Conservation (phyloP, 2,329 filamentous ascomycete genomes). For the Penicillium sp. region DNA sequence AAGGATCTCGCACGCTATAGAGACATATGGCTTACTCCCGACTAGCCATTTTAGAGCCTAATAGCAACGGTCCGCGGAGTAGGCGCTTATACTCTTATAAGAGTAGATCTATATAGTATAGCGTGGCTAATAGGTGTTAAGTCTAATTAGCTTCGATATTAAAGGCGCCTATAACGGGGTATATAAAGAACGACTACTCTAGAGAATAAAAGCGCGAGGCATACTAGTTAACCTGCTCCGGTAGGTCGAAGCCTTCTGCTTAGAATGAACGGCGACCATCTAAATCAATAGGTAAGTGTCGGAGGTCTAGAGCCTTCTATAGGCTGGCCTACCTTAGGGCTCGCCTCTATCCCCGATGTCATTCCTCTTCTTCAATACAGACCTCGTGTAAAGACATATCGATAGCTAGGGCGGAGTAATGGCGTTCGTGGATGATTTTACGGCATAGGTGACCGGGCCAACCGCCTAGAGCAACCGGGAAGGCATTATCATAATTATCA, state of each 20-base stretch:
- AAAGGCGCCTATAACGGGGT: constrained; percentile 23
- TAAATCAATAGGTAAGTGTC: constrained; percentile 18
- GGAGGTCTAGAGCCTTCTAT: constrained; percentile 12
- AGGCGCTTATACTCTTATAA: constrained; percentile 34
- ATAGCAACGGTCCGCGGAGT: constrained; percentile 36
- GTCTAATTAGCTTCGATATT: constrained; percentile 12
- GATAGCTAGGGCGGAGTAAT: neutral
- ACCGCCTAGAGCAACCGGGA: constrained; percentile 1
- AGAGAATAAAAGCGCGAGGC: constrained; percentile 20
- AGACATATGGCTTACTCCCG: constrained; percentile 24
- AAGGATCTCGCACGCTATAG: constrained; percentile 31
- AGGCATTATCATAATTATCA: constrained; percentile 13
- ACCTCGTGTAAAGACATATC: neutral
- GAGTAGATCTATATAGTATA: constrained; percentile 28
- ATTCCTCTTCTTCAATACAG: constrained; percentile 1
- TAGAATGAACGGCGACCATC: constrained; percentile 24
- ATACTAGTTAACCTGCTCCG: constrained; percentile 24
- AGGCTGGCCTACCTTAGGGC: constrained; percentile 22
- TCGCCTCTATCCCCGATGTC: constrained; percentile 20
- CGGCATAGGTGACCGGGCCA: neutral
- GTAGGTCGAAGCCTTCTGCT: constrained; percentile 32
- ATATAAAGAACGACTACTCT: constrained; percentile 4
- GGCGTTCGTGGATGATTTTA: constrained; percentile 14
- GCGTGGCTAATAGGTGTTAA: constrained; percentile 15
- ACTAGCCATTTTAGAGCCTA: constrained; percentile 28